Evolutionary conservation across 2,329 filamentous ascomycete genomes (phyloP), one percentile per base, ranked within the genome.

Genomic region (Taxawa tesnikishii): DNA sequence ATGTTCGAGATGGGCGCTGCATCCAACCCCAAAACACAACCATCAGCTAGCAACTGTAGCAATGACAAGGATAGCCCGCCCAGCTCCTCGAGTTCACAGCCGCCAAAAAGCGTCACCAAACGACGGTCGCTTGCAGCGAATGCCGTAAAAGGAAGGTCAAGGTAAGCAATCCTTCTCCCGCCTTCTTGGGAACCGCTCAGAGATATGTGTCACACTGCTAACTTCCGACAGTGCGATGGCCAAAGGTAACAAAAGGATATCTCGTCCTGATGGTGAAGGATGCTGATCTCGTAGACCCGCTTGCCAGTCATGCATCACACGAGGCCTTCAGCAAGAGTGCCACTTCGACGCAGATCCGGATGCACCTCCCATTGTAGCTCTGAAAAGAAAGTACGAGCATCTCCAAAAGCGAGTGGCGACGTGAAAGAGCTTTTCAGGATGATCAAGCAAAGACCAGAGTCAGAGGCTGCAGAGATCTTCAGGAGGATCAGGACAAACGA

Each of bases 291-390:
- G n/a, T 8, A 19, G 28, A n/a, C 28, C 28, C 11, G 9, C 17
- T 6, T 31, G 28, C 13, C 11, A 8, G 11, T 17, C 28, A 8
- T 37, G 35, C 8, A 26, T 26, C 5, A 31, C 32, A 13, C 32
- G 35, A 21, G n/a, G 25, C 3, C 15, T 21, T n/a, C 32, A 37
- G 14, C 17, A n/a, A n/a, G n/a, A n/a, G n/a, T 37, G 35, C 27
- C 25, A 26, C 16, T 37, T 30, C 29, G 27, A 30, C 7, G 35
- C 35, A 11, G 35, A 37, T 28, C 35, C 35, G 15, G 35, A 37
- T 25, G 35, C 35, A 5, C 28, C 35, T 10, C 35, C 35, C 9
- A 37, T 37, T 31, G 12, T 37, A 17, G 35, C 35, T 14, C 28
- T 37, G 11, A 37, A 37, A 27, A 26, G 35, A 9, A 37, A 37